Conservation (phyloP, 805 yeast species). For the Teunomyces tritomae region DNA sequence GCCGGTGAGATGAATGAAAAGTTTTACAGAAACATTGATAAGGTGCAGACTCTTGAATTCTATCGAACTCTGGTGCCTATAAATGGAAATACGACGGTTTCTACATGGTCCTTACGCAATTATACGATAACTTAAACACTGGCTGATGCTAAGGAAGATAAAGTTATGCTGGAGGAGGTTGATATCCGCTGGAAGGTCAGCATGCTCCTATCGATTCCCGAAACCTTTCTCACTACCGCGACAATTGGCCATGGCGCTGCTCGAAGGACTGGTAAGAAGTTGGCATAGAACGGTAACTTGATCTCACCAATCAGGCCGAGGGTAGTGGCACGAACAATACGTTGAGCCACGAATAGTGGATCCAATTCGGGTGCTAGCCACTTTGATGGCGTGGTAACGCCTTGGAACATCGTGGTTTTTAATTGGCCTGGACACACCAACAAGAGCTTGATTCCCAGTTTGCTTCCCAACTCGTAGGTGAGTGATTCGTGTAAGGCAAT, state of each 20-base stretch:
- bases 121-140: neutral
- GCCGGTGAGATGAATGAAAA: neutral
- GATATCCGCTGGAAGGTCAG: conserved; percentile 18
- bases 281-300: conserved; percentile 73
- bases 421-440: conserved; percentile 88
- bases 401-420: conserved; percentile 68
- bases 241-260: conserved; percentile 71
- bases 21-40: neutral
- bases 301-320: conserved; percentile 67
- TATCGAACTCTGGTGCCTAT: too few relatives aligned
- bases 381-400: conserved; percentile 70
- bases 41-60: neutral
- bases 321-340: conserved; percentile 53
- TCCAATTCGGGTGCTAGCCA: conserved; percentile 81
- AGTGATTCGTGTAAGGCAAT: conserved; percentile 83
- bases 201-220: conserved; percentile 68
- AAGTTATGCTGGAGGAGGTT: conserved; percentile 6
- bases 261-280: conserved; percentile 67
- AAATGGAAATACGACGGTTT: neutral
- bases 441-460: conserved; percentile 63
- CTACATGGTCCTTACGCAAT: neutral
- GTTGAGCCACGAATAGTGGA: conserved; percentile 61
- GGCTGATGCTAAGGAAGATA: neutral
- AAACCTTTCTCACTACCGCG: conserved; percentile 49
- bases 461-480: conserved; percentile 60